phyloP scores from a whole-genome alignment of 2,329 filamentous ascomycete genomes.

The Paraconiothyrium brasiliense region DNA sequence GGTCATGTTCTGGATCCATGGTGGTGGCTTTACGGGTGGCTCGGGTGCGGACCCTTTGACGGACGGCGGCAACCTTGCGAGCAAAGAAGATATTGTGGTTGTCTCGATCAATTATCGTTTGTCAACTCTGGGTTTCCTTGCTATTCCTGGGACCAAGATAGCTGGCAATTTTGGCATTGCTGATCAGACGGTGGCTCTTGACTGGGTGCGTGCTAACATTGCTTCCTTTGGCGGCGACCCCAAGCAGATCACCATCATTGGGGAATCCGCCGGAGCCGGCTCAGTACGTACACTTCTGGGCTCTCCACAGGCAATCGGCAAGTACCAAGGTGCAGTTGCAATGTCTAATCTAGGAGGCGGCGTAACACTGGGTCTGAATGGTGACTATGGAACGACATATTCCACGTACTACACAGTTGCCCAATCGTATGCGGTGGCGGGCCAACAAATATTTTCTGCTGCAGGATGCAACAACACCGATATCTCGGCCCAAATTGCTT shows the following conservation, averaged over 20 bases:
- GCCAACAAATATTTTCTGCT: slow-evolving; percentile 60
- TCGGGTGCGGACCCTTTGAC: slow-evolving; percentile 43
- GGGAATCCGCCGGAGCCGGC: slow-evolving; percentile 63
- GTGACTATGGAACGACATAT: slow-evolving; percentile 68
- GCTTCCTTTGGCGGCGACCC: slow-evolving; percentile 59
- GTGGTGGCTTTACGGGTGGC: slow-evolving; percentile 66
- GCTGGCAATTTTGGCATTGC: slow-evolving; percentile 65
- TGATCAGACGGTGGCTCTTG: slow-evolving; percentile 61
- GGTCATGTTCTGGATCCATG: slow-evolving; percentile 64
- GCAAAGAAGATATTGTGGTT: slow-evolving; percentile 66
- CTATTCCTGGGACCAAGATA: slow-evolving; percentile 63
- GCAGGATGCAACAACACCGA: slow-evolving; percentile 62
- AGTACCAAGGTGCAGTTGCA: slow-evolving; percentile 58
- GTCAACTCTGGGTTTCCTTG: slow-evolving; percentile 66
- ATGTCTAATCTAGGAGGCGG: slow-evolving; percentile 66
- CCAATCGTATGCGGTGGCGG: slow-evolving; percentile 60
- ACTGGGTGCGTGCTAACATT: slow-evolving; percentile 60
- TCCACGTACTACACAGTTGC: slow-evolving; percentile 67
- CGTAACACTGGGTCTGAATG: slow-evolving; percentile 63
- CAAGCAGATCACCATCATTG: slow-evolving; percentile 57
- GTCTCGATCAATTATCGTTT: slow-evolving; percentile 70
- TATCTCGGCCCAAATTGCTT: slow-evolving; percentile 60
- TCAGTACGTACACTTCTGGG: slow-evolving; percentile 65
- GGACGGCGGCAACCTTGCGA: slow-evolving; percentile 67
- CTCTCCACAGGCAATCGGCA: slow-evolving; percentile 58